These are phyloP conservation scores for Podaxis rugospora DNA, from an alignment of 768 basidiomycete species.

Conservation along the genomic window DNA sequence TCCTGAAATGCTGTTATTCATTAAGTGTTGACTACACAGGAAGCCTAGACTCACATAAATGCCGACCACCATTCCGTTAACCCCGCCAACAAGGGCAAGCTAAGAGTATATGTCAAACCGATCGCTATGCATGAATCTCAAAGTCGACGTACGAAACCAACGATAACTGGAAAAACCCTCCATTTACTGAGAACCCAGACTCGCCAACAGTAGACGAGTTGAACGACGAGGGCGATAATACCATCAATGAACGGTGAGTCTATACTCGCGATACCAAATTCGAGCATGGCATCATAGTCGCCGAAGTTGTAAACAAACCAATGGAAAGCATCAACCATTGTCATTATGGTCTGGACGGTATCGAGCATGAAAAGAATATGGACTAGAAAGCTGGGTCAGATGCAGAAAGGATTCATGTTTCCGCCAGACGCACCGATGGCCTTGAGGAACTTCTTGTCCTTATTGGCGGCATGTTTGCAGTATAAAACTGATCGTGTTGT, in stretches of 20 bases:
- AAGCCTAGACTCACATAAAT: neutral
- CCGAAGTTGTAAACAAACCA: constrained; percentile 8
- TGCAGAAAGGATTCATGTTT: neutral
- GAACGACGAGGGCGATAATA: neutral
- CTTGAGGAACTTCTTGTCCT: neutral
- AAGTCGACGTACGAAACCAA: neutral
- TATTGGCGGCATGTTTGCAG: neutral
- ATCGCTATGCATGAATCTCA: neutral
- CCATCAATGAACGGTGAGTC: constrained; percentile 3
- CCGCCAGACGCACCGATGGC: neutral
- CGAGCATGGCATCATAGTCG: neutral
- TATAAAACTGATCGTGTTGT: neutral
- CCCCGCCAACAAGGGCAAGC: neutral
- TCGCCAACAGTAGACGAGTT: constrained; percentile 7
- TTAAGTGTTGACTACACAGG: neutral
- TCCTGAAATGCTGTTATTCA: neutral
- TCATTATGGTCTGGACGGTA: constrained; percentile 5
- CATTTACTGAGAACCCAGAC: neutral
- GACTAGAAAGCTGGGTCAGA: neutral
- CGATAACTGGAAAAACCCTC: neutral
- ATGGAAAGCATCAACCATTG: constrained; percentile 1
- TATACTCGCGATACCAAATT: neutral
- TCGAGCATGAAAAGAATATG: constrained; percentile 7
- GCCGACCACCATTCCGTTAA: neutral
- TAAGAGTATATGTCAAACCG: neutral